Conservation (phyloP, 768 basidiomycete species). For the Mrakia blollopis region DNA sequence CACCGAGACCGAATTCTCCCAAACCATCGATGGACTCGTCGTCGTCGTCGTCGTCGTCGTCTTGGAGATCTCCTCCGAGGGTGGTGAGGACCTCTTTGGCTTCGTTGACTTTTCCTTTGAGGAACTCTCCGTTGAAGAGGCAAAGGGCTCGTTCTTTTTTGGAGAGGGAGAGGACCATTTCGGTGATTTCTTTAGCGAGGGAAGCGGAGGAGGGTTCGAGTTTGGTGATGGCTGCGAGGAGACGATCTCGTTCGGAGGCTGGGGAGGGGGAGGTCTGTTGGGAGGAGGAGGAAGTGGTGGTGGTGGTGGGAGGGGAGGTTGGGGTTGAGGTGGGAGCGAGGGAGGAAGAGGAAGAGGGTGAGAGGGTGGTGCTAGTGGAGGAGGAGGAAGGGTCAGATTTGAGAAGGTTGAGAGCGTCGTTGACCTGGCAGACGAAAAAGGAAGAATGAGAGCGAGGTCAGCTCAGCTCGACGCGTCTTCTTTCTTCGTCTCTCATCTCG, state of each 20-base stretch:
- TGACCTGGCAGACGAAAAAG: background rate
- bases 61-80: constrained; percentile 46
- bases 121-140: constrained; percentile 76
- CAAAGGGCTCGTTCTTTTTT: constrained; percentile 88
- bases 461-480: background rate
- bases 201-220: constrained; percentile 51
- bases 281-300: background rate
- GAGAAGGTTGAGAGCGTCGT: background rate
- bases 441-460: background rate
- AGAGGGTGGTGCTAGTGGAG: background rate
- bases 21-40: background rate
- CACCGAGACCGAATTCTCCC: no score
- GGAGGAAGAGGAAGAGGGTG: background rate
- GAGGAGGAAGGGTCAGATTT: background rate
- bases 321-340: background rate
- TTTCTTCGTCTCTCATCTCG: background rate
- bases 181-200: constrained; percentile 62
- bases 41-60: constrained; percentile 51
- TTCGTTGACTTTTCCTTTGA: constrained; percentile 70
- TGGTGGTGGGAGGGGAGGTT: background rate
- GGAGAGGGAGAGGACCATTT: constrained; percentile 75
- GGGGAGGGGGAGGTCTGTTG: background rate
- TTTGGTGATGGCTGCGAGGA: constrained; percentile 60
- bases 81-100: constrained; percentile 64
- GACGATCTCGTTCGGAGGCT: constrained; percentile 67